phyloP scores from a whole-genome alignment of 192 early-diverging fungal genomes.

The Coemansia sp. region DNA sequence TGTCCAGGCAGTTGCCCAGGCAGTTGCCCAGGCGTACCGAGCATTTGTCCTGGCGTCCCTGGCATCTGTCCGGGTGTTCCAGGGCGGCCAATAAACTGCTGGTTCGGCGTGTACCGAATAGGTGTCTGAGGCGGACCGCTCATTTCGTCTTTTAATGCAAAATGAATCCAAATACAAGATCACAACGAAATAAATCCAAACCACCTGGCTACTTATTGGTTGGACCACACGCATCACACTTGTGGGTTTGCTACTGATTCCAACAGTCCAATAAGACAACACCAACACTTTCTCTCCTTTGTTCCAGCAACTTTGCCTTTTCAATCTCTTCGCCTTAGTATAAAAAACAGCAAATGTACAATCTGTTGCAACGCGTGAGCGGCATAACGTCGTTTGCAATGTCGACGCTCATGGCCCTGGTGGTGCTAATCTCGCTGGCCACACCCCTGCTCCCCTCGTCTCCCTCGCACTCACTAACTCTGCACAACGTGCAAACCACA shows the following conservation, averaged over 20 bases:
- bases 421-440: slow-evolving; percentile 37
- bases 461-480: slow-evolving; percentile 26
- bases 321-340: too few species aligned
- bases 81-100: slow-evolving; percentile 32
- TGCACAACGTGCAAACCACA: slow-evolving; percentile 45
- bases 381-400: slow-evolving; percentile 52
- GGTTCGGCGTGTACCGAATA: slow-evolving; percentile 28
- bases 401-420: slow-evolving; percentile 48
- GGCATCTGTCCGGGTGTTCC: slow-evolving; percentile 33
- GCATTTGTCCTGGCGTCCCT: slow-evolving; percentile 9
- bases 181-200: too few species aligned
- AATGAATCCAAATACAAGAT: too few species aligned
- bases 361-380: slow-evolving; percentile 52
- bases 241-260: too few species aligned
- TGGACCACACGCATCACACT: too few species aligned
- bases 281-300: too few species aligned
- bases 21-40: slow-evolving; percentile 29
- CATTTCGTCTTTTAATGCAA: slow-evolving; percentile 14
- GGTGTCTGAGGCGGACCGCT: slow-evolving; percentile 43
- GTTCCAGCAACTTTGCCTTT: too few species aligned
- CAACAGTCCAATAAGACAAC: too few species aligned
- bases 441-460: slow-evolving; percentile 42
- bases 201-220: too few species aligned
- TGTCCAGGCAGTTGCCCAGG: slow-evolving; percentile 9
- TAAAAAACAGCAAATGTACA: slow-evolving; percentile 35